Evolutionary conservation across 345 rosid genomes (phyloP).

Genomic region (Trapa bicornis): DNA sequence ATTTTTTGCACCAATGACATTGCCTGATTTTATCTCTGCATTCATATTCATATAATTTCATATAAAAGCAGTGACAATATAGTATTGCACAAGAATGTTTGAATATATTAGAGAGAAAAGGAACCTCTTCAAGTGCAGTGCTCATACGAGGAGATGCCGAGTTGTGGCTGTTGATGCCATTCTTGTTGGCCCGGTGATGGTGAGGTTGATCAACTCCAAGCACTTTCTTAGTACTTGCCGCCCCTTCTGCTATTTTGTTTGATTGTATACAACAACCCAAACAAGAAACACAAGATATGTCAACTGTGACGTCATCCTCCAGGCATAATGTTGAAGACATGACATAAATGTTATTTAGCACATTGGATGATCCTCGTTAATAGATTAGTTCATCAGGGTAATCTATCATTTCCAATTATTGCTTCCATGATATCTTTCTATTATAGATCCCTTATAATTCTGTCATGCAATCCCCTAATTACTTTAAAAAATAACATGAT

Average conservation of each 20-base stretch:
- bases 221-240: slow-evolving; percentile 25
- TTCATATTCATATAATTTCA: not conserved
- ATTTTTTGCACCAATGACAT: not conserved
- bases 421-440: too few species aligned
- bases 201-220: slow-evolving; percentile 47
- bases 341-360: too few species aligned
- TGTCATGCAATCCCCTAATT: not conserved
- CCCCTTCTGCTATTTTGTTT: slow-evolving; percentile 10
- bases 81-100: too few species aligned
- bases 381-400: too few species aligned
- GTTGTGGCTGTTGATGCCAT: slow-evolving; percentile 25
- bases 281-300: slow-evolving; percentile 17
- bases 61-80: too few species aligned
- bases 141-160: slow-evolving; percentile 43
- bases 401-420: too few species aligned
- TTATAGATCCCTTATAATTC: too few species aligned
- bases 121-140: slow-evolving; percentile 69
- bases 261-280: not conserved
- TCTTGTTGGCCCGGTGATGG: not conserved
- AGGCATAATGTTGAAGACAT: too few species aligned
- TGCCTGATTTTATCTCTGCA: not conserved
- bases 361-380: too few species aligned
- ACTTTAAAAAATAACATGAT: not conserved
- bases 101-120: too few species aligned
- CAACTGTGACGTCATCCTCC: slow-evolving; percentile 22